Evolutionary conservation across 2,329 filamentous ascomycete species (phyloP), one percentile per base, ranked within the genome.

Genomic region (Xylaria sp.): DNA sequence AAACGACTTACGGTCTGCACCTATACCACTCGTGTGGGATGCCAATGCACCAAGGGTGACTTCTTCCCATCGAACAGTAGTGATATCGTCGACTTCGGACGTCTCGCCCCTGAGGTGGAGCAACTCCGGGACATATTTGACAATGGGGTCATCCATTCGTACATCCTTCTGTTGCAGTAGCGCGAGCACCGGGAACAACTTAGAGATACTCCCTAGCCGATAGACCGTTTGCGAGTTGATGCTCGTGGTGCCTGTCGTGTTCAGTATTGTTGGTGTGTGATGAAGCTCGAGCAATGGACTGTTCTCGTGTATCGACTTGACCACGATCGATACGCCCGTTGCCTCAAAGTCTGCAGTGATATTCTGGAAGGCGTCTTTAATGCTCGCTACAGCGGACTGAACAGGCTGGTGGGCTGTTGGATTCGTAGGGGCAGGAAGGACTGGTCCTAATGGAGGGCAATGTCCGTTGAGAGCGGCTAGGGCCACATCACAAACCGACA

Each of bases 401-500:
- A 76, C 69, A 0, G 63, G 52, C 7, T 57, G 45, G 45, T 70
- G 68, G n/a, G 61, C 40, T 29, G 71, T 63, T 2, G 74, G 74
- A 7, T 58, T 56, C 21, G 61, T 66, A 1, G 74, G 73, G 16
- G 71, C 67, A 6, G 72, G 74, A 6, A 76, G 63, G 39, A 76
- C 74, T 9, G 72, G 64, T 4, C 74, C 74, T n/a, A 77, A 66
- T 22, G 75, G 74, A n/a, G 75, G 74, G 18, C 74, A 77, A 4
- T 72, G 69, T n/a, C 69, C 70, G 22, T 70, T 62, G 16, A 60
- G 56, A 22, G 65, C 61, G 48, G 61, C 63, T 6, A 61, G 44
- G 19, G 55, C 59, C 4, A 60, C 41, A 18, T 63, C 57, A 22
- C 51, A 37, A 16, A 54, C 43, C 7, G 66, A 34, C 11, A 66